These are phyloP conservation scores for Monilinia polystroma DNA, from an alignment of 2,329 filamentous ascomycete species.

Conservation along the genomic window DNA sequence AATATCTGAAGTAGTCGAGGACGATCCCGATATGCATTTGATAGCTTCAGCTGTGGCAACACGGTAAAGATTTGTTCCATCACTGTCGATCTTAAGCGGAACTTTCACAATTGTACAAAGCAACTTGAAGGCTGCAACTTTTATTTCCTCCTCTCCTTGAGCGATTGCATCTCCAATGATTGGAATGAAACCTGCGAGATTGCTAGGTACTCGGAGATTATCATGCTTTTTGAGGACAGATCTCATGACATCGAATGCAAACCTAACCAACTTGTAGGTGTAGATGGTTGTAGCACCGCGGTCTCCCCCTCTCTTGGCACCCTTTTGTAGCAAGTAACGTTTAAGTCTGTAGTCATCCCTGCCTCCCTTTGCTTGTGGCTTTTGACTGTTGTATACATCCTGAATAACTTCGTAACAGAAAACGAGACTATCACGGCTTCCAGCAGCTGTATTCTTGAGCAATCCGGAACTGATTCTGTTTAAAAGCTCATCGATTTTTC, in stretches of 20 bases:
- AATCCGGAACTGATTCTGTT: constrained; percentile 80
- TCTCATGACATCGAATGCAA: constrained; percentile 83
- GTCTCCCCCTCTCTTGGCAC: constrained; percentile 70
- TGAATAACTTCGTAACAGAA: constrained; percentile 96
- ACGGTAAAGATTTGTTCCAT: constrained; percentile 59
- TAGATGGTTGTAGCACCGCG: constrained; percentile 74
- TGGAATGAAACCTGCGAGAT: constrained; percentile 82
- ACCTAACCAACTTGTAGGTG: constrained; percentile 82
- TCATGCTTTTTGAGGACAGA: constrained; percentile 85
- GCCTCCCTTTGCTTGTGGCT: constrained; percentile 47
- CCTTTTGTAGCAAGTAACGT: constrained; percentile 78
- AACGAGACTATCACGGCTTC: constrained; percentile 78
- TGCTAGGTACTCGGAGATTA: constrained; percentile 72
- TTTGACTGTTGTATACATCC: constrained; percentile 70
- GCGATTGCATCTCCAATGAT: constrained; percentile 85
- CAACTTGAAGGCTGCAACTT: constrained; percentile 82
- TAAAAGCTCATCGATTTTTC: constrained; percentile 88
- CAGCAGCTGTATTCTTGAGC: constrained; percentile 74
- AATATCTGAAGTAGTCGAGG: constrained; percentile 77
- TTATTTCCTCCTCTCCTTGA: constrained; percentile 86
- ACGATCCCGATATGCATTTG: constrained; percentile 72
- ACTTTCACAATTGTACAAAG: constrained; percentile 82
- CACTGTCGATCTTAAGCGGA: constrained; percentile 66
- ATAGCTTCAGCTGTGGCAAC: constrained; percentile 85
- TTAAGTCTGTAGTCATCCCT: constrained; percentile 62